These are phyloP conservation scores for Diaporthe sp. DNA, from an alignment of 2,329 filamentous ascomycete genomes.

Conservation along the genomic window DNA sequence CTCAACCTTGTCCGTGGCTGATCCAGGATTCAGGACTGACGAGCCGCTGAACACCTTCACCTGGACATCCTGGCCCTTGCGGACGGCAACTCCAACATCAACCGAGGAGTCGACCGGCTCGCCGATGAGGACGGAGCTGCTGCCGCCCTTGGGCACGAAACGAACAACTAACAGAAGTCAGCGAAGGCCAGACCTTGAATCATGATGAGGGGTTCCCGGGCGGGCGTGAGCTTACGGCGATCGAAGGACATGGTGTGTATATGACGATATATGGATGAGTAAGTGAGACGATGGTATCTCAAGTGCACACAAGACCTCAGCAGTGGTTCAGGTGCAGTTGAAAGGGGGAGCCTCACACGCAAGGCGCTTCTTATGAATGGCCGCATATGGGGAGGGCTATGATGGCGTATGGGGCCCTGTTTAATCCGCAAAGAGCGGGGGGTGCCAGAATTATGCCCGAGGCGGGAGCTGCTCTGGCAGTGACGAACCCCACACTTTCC, in stretches of 20 bases:
- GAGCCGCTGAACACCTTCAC: slow-evolving; percentile 69
- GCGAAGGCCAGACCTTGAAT: background rate
- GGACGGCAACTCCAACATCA: slow-evolving; percentile 70
- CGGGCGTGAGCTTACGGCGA: slow-evolving; percentile 26
- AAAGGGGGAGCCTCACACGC: slow-evolving; percentile 12
- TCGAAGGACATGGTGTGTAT: slow-evolving; percentile 34
- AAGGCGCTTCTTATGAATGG: slow-evolving; percentile 14
- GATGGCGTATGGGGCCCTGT: background rate
- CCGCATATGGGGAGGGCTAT: background rate
- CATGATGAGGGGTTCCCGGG: background rate
- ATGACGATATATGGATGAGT: background rate
- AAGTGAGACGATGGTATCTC: background rate
- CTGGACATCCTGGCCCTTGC: slow-evolving; percentile 66
- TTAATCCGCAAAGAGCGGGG: slow-evolving; percentile 25
- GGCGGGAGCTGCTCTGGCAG: background rate
- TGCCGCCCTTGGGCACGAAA: slow-evolving; percentile 36
- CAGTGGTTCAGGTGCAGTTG: background rate
- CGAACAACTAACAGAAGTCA: slow-evolving; percentile 34
- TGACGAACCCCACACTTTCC: slow-evolving; percentile 15
- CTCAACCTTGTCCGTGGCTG: slow-evolving; percentile 60
- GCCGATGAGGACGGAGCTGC: slow-evolving; percentile 34
- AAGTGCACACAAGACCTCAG: background rate
- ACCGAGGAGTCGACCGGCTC: slow-evolving; percentile 48
- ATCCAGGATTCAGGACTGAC: slow-evolving; percentile 68
- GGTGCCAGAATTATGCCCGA: slow-evolving; percentile 32